These are phyloP conservation scores for Candida boidinii DNA, from an alignment of 805 yeast species.

Conservation along the genomic window DNA sequence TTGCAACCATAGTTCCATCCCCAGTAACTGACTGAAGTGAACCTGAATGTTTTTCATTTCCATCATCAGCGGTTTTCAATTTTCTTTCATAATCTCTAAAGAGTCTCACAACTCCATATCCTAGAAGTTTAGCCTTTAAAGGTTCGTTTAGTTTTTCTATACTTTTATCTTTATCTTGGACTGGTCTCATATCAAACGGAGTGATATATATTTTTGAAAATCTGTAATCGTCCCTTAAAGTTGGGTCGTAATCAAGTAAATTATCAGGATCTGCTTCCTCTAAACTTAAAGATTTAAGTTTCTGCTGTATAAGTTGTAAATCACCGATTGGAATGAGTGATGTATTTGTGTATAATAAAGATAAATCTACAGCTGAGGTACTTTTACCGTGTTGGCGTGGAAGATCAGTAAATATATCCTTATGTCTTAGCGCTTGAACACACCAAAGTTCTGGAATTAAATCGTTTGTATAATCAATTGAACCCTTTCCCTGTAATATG, in stretches of 20 bases:
- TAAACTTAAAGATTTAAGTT: too few species aligned
- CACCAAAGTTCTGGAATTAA: conserved; percentile 16
- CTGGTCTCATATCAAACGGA: conserved; percentile 18
- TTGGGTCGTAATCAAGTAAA: too few species aligned
- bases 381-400: conserved; percentile 4
- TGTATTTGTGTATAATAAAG: conserved; percentile 4
- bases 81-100: conserved; percentile 42
- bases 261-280: too few species aligned
- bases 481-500: conserved; percentile 10
- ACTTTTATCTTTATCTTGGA: conserved; percentile 4
- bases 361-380: conserved; percentile 6
- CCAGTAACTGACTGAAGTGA: conserved; percentile 23
- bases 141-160: conserved; percentile 25
- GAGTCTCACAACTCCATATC: conserved; percentile 66
- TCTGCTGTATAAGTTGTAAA: too few species aligned
- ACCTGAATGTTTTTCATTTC: conserved; percentile 7
- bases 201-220: conserved; percentile 24
- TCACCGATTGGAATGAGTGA: too few species aligned
- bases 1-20: conserved; percentile 64
- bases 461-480: conserved; percentile 12
- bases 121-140: conserved; percentile 54
- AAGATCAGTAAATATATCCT: conserved; percentile 12
- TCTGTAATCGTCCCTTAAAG: too few species aligned
- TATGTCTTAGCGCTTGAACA: conserved; percentile 9
- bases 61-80: conserved; percentile 8